These are phyloP conservation scores for Pseudozyma tsukubaensis DNA, from an alignment of 1,284 basidiomycete species.

Conservation along the genomic window DNA sequence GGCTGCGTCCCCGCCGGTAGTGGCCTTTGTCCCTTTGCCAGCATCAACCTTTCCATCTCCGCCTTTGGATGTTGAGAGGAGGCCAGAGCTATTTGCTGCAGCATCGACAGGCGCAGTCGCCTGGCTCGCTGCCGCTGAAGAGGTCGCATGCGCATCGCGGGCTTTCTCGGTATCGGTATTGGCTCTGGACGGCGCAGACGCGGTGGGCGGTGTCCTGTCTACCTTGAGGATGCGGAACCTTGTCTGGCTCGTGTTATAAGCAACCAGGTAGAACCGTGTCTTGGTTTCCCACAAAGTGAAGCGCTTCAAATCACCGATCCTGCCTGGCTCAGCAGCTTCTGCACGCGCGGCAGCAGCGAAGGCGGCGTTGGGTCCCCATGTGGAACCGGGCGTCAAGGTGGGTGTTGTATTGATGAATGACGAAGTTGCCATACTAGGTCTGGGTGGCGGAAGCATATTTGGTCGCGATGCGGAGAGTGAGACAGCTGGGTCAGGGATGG, in stretches of 20 bases:
- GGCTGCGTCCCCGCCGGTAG: background rate
- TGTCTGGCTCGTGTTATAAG: constrained; percentile 64
- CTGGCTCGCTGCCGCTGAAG: background rate
- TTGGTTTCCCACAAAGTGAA: constrained; percentile 67
- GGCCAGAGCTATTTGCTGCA: background rate
- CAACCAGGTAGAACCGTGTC: constrained; percentile 65
- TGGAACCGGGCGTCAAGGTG: constrained; percentile 47
- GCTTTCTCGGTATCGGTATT: constrained; percentile 5
- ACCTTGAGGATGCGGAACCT: constrained; percentile 64
- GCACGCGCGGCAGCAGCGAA: constrained; percentile 45
- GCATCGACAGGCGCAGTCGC: background rate
- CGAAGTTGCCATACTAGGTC: constrained; percentile 43
- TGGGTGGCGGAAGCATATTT: constrained; percentile 42
- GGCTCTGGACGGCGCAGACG: constrained; percentile 9
- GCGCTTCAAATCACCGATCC: constrained; percentile 60
- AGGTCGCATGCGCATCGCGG: constrained; percentile 10
- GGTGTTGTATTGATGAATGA: constrained; percentile 47
- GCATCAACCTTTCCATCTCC: constrained; percentile 14
- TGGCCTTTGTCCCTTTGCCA: constrained; percentile 5
- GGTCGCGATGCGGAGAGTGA: constrained; percentile 39
- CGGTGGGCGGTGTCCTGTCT: constrained; percentile 59
- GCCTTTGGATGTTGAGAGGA: background rate
- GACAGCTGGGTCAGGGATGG: constrained; percentile 46
- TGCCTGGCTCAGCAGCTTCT: constrained; percentile 45
- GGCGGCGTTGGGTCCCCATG: constrained; percentile 44